Base-by-base conservation (phyloP, 106 monocot species). In the Acanthochlamys bracteata region DNA sequence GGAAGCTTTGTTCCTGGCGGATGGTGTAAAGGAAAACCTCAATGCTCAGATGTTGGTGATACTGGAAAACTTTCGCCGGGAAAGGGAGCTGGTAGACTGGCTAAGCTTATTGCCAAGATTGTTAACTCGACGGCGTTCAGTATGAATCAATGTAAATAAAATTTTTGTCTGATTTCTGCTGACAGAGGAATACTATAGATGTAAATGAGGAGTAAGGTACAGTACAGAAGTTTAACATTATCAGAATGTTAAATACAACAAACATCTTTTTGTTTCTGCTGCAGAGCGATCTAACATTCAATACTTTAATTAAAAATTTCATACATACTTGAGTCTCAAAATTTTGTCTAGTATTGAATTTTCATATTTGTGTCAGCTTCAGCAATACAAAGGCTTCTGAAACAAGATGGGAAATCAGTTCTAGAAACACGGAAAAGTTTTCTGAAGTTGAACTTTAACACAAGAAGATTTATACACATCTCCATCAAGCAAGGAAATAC, bases 141-240 rank as follows among this genome's bases (percentile, higher is more conserved):
- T 14, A 64, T 86, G 53, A 62, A 76, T 41, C 90, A 86, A 71
- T 91, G 90, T 71, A 83, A 24, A 72, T 78, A n/a, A 73, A 27
- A 24, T 8, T 20, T 6, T 24, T 22, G n/a, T 6, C 8, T 8
- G 14, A 14, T 46, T 46, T 46, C 14, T 46, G 69, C 24, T 87
- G 81, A 0, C 59, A 72, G 14, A 39, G 10, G 14, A 14, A 46
- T 10, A 14, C 14, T 46, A 14, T 46, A 14, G 45, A 14, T 46
- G n/a, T n/a, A n/a, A n/a, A n/a, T n/a, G n/a, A n/a, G n/a, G n/a
- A n/a, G n/a, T n/a, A n/a, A n/a, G n/a, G n/a, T n/a, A n/a, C n/a
- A n/a, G n/a, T n/a, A n/a, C n/a, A n/a, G n/a, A n/a, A n/a, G n/a
- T n/a, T n/a, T n/a, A n/a, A n/a, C n/a, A n/a, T n/a, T n/a, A n/a